Conservation (phyloP, 441 rosid genomes). For the Pelargonium fulgidum region DNA sequence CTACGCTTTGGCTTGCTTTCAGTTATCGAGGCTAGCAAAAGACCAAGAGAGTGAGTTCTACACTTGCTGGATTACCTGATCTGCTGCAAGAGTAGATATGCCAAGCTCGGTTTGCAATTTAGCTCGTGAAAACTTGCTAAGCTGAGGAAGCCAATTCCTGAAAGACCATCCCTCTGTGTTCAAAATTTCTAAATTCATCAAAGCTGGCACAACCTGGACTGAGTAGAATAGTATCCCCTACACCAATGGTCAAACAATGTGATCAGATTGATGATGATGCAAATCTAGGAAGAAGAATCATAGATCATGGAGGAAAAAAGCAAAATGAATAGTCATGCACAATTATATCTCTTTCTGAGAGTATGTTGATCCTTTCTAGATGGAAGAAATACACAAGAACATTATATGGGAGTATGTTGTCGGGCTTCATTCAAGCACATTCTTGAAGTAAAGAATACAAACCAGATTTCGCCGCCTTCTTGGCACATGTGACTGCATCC, state of each 20-base stretch:
- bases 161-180: constrained; percentile 29
- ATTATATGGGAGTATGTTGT: neutral
- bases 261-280: neutral
- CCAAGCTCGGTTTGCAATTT: neutral
- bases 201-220: constrained; percentile 37
- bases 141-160: constrained; percentile 24
- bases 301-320: neutral
- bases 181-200: constrained; percentile 32
- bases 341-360: too few relatives aligned
- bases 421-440: neutral
- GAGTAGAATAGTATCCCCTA: constrained; percentile 28
- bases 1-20: too few relatives aligned
- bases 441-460: constrained; percentile 11
- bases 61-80: neutral
- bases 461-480: constrained; percentile 26
- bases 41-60: too few relatives aligned
- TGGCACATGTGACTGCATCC: constrained; percentile 29
- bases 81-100: neutral
- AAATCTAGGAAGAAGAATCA: neutral
- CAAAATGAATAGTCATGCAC: neutral
- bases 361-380: neutral
- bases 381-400: neutral
- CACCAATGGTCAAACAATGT: neutral
- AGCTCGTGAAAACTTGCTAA: neutral
- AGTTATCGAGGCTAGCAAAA: too few relatives aligned